Evolutionary conservation across 108 stramenopile genomes (phyloP).

Genomic region (Pelagomonas calceolata): DNA sequence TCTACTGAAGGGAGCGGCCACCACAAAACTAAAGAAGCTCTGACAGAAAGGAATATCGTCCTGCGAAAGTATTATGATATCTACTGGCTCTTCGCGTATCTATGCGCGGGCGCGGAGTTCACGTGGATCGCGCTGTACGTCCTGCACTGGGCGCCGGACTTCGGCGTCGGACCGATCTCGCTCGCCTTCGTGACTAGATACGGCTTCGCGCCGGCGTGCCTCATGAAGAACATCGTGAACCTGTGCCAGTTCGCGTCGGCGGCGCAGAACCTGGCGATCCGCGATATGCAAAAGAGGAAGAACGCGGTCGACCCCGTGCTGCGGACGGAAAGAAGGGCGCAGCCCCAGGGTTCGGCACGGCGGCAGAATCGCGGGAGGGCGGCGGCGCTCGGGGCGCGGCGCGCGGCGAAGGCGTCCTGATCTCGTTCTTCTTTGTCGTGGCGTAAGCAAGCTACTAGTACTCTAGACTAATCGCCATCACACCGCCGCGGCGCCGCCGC

Average conservation of each 20-base stretch:
- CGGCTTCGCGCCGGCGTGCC: no score
- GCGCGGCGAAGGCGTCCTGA: no score
- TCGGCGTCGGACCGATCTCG: not conserved
- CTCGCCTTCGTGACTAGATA: not conserved
- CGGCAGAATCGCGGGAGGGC: no score
- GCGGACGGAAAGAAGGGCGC: no score
- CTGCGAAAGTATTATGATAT: slow-evolving; percentile 81
- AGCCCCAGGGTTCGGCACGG: no score
- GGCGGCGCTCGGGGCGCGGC: no score
- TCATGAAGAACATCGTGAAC: not conserved
- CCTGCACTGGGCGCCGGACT: slow-evolving; percentile 1
- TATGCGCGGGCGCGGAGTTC: slow-evolving; percentile 86
- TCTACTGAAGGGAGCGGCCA: slow-evolving; percentile 55
- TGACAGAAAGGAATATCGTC: slow-evolving; percentile 64
- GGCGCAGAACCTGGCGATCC: not conserved
- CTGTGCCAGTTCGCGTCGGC: not conserved
- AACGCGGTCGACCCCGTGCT: no score
- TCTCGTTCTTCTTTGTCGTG: no score
- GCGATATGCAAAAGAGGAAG: not conserved
- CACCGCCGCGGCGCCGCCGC: no score
- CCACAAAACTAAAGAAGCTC: slow-evolving; percentile 83
- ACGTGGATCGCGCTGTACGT: slow-evolving; percentile 33
- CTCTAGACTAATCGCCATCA: no score
- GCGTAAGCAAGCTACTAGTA: no score
- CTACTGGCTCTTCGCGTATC: slow-evolving; percentile 87